A percentile compares a stretch with the other conserved stretches of the same genome.
These are phyloP conservation scores for Pouteria glomerata DNA, from an alignment of 148 eudicot genomes.

Conservation along the genomic window DNA sequence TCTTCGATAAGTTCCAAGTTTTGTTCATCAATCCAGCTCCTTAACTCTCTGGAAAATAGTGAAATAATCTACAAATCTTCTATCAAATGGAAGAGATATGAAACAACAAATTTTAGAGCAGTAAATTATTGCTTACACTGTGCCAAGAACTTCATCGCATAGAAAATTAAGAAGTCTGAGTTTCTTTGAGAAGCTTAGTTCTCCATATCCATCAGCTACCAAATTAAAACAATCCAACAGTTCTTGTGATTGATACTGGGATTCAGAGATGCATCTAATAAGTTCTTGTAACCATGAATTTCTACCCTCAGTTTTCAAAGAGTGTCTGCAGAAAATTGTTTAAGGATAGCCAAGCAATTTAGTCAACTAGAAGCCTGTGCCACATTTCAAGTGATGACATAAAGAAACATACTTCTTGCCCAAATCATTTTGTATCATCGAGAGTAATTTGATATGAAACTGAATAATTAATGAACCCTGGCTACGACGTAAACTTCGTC, in stretches of 20 bases:
- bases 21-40: conserved; percentile 21
- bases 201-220: conserved; percentile 8
- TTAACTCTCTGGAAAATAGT: conserved; percentile 15
- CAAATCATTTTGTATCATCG: conserved; percentile 17
- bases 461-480: conserved; percentile 1
- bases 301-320: conserved; percentile 11
- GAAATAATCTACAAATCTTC: not conserved
- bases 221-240: conserved; percentile 11
- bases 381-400: not conserved
- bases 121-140: conserved; percentile 14
- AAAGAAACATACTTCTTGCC: conserved; percentile 17
- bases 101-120: not conserved
- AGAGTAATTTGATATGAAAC: conserved; percentile 26
- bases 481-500: conserved; percentile 12
- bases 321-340: conserved; percentile 9
- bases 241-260: conserved; percentile 8
- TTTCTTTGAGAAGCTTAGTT: conserved; percentile 17
- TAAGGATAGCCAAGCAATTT: not conserved
- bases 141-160: conserved; percentile 32
- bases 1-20: conserved; percentile 14
- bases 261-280: conserved; percentile 9
- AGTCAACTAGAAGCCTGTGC: not conserved
- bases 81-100: not conserved
- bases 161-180: conserved; percentile 24
- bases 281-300: conserved; percentile 23